Evolutionary conservation across 345 rosid genomes (phyloP).

Genomic region (Moricandia moricandioides): DNA sequence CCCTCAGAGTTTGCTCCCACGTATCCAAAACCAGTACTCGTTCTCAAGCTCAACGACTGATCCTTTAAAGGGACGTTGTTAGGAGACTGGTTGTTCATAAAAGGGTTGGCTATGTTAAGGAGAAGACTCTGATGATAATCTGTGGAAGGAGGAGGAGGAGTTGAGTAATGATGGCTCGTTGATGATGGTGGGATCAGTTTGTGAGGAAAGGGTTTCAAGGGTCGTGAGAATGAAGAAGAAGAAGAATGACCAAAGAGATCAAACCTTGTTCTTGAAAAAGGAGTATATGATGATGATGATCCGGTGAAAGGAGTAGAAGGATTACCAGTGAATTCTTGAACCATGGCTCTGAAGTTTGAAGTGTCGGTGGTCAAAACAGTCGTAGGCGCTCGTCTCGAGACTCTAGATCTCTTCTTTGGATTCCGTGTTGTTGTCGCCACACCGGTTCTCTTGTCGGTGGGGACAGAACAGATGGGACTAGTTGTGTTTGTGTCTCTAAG

Average conservation of each 20-base stretch:
- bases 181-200: slow-evolving; percentile 40
- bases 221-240: slow-evolving; percentile 41
- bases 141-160: slow-evolving; percentile 25
- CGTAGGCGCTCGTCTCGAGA: slow-evolving; percentile 90
- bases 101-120: slow-evolving; percentile 40
- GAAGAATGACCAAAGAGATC: slow-evolving; percentile 61
- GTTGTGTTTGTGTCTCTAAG: slow-evolving; percentile 19
- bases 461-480: slow-evolving; percentile 38
- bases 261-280: slow-evolving; percentile 59
- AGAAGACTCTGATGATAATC: slow-evolving; percentile 27
- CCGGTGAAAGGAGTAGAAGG: slow-evolving; percentile 76
- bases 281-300: slow-evolving; percentile 44
- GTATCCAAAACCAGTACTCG: slow-evolving; percentile 26
- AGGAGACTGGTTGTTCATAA: slow-evolving; percentile 50
- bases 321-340: slow-evolving; percentile 93
- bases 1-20: slow-evolving; percentile 38
- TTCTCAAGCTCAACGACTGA: slow-evolving; percentile 21
- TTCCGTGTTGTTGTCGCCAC: slow-evolving; percentile 39
- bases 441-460: slow-evolving; percentile 36
- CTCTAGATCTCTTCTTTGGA: slow-evolving; percentile 88
- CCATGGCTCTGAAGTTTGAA: slow-evolving; percentile 92
- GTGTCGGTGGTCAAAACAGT: slow-evolving; percentile 92
- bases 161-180: background rate
- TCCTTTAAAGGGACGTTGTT: slow-evolving; percentile 34
- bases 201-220: slow-evolving; percentile 52